Base-by-base conservation (phyloP, 2,329 filamentous ascomycete species). In the Apiospora pterosperma region DNA sequence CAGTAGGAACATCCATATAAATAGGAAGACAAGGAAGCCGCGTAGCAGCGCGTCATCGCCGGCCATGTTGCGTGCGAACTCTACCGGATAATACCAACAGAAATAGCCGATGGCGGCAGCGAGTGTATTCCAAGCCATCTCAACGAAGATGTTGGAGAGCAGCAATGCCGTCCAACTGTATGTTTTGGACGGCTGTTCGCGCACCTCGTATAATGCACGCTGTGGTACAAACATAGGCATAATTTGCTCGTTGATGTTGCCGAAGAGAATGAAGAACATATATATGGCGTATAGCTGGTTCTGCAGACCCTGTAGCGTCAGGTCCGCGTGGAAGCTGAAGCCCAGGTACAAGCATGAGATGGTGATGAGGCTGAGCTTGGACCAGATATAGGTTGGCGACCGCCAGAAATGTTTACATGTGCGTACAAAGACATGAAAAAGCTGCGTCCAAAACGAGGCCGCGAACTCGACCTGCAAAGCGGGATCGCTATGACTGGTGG, bases 321-420 rank as follows among this genome's bases (percentile, higher is more conserved):
- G 89, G 36, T 88, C 86, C 1, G 91, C 88, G 44, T 87, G 84
- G 78, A 96, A 93, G 62, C 90, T 89, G 76, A 94, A 93, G 36
- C 92, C 92, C 71, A 96, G 92, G 76, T 95, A 96, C 8, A 12
- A 23, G n/a, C 10, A n/a, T 44, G 21, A 4, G 19, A n/a, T 8
- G 12, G 28, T 31, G n/a, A 59, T 59, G 21, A 96, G 88, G 1
- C 84, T 80, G 0, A 84, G 75, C 82, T 97, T 97, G 72, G 91
- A 90, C 81, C 95, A 96, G 76, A 97, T 94, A 81, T 97, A 97
- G 5, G 89, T 85, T 0, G 93, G 93, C 0, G 90, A 94, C 66
- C 93, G 91, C 93, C 93, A 97, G 84, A 96, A 96, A 76, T 97
- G 93, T 74, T 94, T 87, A 82, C 96, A 96, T 31, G 96, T 90